Evolutionary conservation across 2,329 filamentous ascomycete species (phyloP), one percentile per base, ranked within the genome.

Genomic region (Apiospora marii): DNA sequence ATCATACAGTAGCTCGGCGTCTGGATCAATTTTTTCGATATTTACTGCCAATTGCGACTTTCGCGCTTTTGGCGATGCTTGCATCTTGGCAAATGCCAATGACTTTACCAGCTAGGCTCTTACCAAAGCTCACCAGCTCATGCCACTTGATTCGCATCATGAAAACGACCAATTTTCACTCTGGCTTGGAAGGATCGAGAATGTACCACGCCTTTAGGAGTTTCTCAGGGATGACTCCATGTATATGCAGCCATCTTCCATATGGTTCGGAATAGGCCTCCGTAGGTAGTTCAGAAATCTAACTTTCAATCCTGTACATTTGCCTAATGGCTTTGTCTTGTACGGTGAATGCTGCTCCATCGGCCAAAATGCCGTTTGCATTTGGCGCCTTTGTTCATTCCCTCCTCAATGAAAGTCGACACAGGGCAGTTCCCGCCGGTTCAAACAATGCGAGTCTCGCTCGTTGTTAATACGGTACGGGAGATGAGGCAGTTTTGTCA

Each of bases 1-100:
- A n/a, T 41, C 58, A 64, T 64, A 41, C 58, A 64, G 34, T 34
- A 64, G 58, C 58, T 64, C 19, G 58, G 58, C 58, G 58, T 41
- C 58, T 64, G 34, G 58, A n/a, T 64, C 58, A 64, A 64, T 64
- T 37, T 41, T 41, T 41, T 41, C 22, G 41, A 41, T 30, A n/a
- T n/a, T 22, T 24, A 10, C n/a, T n/a, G 34, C 58, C 13, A 64
- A n/a, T 4, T n/a, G 10, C 30, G 34, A 10, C 22, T 34, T 34
- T 41, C 58, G 19, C 3, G 58, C 19, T 41, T n/a, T 34, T n/a
- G 19, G 30, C 34, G 58, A 19, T 34, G n/a, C 13, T 41, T 16
- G 4, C 13, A 4, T 37, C 37, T 8, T n/a, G 58, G 58, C 30
- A 41, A 64, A n/a, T n/a, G 19, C 30, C 34, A 41, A 41, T 41